Percentiles rank a stretch among this genome's conserved stretches.
phyloP scores from a whole-genome alignment of 805 yeast genomes.

The Dipodascopsis tothii region DNA sequence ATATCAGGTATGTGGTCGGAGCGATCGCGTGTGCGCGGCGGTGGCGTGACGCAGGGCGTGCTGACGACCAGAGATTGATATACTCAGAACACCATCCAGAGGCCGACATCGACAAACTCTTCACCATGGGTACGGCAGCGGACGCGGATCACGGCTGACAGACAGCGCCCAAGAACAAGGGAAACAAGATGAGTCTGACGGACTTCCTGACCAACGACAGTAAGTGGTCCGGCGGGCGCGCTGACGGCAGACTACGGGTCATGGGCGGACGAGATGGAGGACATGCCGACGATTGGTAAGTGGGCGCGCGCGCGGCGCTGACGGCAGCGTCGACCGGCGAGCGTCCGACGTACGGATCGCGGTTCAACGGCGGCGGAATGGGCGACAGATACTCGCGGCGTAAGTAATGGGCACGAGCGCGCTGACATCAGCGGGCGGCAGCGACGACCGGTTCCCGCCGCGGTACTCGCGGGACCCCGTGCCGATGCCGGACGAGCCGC shows the following conservation, averaged over 20 bases:
- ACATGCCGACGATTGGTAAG: constrained; percentile 21
- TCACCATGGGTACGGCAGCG: constrained; percentile 11
- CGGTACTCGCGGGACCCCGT: constrained; percentile 47
- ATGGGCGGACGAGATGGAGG: constrained; percentile 25
- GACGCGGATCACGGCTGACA: constrained; percentile 1
- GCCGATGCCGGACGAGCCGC: constrained; percentile 87
- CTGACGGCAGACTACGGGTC: constrained; percentile 12
- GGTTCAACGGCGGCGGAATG: too few species aligned
- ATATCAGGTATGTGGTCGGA: too few species aligned
- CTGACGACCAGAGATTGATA: too few species aligned
- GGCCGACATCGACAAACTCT: too few species aligned
- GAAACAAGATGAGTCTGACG: constrained; percentile 20
- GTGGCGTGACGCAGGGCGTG: too few species aligned
- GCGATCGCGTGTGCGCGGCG: too few species aligned
- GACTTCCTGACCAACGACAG: constrained; percentile 19
- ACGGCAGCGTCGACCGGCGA: not conserved
- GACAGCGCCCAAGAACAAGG: constrained; percentile 11
- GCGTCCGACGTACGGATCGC: not conserved
- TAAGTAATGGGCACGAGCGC: not conserved
- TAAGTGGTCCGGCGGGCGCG: constrained; percentile 3
- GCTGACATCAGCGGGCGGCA: too few species aligned
- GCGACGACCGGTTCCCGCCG: constrained; percentile 7
- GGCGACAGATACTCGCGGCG: not conserved
- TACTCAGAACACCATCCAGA: too few species aligned
- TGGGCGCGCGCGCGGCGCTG: not conserved